These are phyloP conservation scores for Phragmites australis DNA, from an alignment of 176 grass and related monocot genomes.

Conservation along the genomic window DNA sequence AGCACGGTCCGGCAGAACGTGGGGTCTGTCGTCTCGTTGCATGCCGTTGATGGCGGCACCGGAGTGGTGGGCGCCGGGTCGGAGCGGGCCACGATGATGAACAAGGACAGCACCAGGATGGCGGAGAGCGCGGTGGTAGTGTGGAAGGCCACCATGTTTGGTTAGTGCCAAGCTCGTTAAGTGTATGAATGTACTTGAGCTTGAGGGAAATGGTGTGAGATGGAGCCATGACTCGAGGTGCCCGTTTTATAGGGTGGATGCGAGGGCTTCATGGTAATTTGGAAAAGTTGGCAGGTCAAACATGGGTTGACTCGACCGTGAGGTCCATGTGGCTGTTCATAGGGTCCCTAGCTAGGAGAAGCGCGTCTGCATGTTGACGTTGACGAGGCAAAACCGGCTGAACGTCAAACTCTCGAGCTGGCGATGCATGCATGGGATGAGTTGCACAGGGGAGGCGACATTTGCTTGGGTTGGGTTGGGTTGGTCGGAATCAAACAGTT, in stretches of 20 bases:
- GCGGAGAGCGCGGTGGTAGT: background rate
- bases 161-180: background rate
- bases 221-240: background rate
- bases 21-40: conserved; percentile 64
- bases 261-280: conserved; percentile 13
- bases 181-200: background rate
- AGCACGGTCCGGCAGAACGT: conserved; percentile 78
- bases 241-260: conserved; percentile 32
- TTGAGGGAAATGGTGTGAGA: conserved; percentile 15
- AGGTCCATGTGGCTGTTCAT: background rate
- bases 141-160: conserved; percentile 35
- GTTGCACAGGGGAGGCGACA: conserved; percentile 22
- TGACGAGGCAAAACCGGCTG: conserved; percentile 15
- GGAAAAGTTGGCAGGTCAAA: conserved; percentile 33
- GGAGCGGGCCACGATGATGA: conserved; percentile 35
- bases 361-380: conserved; percentile 33
- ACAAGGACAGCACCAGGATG: conserved; percentile 42
- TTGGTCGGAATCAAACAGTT: conserved; percentile 39
- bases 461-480: conserved; percentile 27
- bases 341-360: background rate
- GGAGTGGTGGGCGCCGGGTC: conserved; percentile 42
- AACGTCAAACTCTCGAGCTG: conserved; percentile 20
- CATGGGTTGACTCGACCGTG: background rate
- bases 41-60: conserved; percentile 69
- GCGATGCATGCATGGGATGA: conserved; percentile 5